A percentile compares a stretch with the other conserved stretches of the same genome.
Conservation (phyloP, 306 rosid species). For the Rosa persica region DNA sequence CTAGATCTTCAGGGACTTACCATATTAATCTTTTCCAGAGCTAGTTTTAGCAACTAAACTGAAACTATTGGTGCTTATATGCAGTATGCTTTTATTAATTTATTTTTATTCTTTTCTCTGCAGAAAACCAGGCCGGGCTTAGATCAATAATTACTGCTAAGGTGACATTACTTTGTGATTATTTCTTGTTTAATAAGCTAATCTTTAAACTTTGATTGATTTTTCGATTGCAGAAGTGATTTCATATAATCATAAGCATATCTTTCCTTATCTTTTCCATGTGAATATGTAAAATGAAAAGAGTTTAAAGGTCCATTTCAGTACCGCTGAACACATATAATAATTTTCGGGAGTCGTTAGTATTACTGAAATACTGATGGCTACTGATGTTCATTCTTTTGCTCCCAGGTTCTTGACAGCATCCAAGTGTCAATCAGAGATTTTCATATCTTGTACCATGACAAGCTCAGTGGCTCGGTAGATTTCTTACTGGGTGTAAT, state of each 20-base stretch:
- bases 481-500: constrained; percentile 23
- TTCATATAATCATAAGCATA: background rate
- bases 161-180: constrained; percentile 47
- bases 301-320: background rate
- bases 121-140: constrained; percentile 86
- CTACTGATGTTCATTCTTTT: constrained; percentile 18
- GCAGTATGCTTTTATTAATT: background rate
- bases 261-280: background rate
- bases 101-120: constrained; percentile 26
- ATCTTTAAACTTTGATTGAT: background rate
- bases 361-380: constrained; percentile 1
- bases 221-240: background rate
- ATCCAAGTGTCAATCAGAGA: constrained; percentile 83
- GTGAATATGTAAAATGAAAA: background rate
- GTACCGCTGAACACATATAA: background rate
- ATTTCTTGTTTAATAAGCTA: background rate
- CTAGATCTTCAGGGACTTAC: background rate
- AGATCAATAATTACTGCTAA: constrained; percentile 74
- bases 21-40: background rate
- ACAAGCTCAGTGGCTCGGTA: constrained; percentile 57
- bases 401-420: constrained; percentile 73
- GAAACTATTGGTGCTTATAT: constrained; percentile 15
- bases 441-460: constrained; percentile 67
- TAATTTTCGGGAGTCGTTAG: constrained; percentile 3
- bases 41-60: background rate